Evolutionary conservation across 371 early-diverging fungal species (phyloP), one percentile per base, ranked within the genome.

Genomic region (Mortierella sp.): DNA sequence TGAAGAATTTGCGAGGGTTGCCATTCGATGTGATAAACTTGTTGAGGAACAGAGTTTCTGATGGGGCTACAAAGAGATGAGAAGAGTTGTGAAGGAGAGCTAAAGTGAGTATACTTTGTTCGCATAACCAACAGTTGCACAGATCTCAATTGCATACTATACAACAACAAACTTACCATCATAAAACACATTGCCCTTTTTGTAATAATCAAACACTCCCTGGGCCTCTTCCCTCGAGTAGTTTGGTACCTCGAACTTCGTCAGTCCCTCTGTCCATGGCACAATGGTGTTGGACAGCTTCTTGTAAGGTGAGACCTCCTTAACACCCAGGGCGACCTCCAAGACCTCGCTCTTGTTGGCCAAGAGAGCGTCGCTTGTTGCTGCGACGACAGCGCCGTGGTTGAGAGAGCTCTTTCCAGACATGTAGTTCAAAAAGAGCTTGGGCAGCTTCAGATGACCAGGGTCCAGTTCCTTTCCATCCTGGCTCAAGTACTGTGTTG

Each of bases 1-100:
- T 78, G 57, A 78, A 80, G 69, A 80, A 80, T 53, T 80, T 80
- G 53, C 80, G 80, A 19, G 80, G 80, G 65, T 80, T 80, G 37
- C 78, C 80, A 46, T 62, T 65, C 32, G 78, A 72, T 24, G 78
- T 62, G 44, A 80, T 72, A 24, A 72, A 72, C 62, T 69, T 70
- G 72, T 65, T 80, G 43, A 68, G 37, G 56, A 80, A 72, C 17
- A 72, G 56, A 12, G 58, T 14, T 56, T 80, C 78, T 51, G 72
- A 71, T 34, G 80, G 55, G 21, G 64, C 80, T 79, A 48, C 65
- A 23, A 30, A 41, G 21, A 19, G 11, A 34, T 5, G 7, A 52
- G 14, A 43, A 39, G 17, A 50, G 4, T 50, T 42, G n/a, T 53
- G 17, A 15, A 26, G 17, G 24, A 21, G 15, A 26, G 14, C 31